These are phyloP conservation scores for Schizothecium vesticola DNA, from an alignment of 495 filamentous ascomycete genomes.

Conservation along the genomic window DNA sequence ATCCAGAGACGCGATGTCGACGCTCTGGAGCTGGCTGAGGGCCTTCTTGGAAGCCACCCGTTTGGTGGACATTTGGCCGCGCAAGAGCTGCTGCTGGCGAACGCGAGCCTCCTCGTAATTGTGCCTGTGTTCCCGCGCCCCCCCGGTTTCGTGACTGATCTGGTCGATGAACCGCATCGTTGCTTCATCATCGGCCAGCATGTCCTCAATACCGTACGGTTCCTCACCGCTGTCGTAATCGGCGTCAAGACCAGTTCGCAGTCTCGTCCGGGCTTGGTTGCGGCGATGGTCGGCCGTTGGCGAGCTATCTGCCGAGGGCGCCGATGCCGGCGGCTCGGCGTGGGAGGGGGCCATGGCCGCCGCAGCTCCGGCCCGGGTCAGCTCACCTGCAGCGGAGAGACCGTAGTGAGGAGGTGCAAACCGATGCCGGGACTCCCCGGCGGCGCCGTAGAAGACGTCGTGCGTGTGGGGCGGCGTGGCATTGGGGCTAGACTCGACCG, in stretches of 20 bases:
- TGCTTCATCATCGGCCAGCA: conserved; percentile 21
- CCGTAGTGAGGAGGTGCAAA: background rate
- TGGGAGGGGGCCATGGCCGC: background rate
- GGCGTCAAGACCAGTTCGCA: conserved; percentile 1
- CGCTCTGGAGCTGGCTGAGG: conserved; percentile 39
- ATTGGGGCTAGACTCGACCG: conserved; percentile 15
- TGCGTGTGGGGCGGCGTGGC: background rate
- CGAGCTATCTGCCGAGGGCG: background rate
- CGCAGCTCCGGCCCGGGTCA: background rate
- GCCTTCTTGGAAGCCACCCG: conserved; percentile 43
- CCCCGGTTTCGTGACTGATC: conserved; percentile 1
- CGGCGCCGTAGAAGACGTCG: background rate
- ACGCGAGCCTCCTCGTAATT: conserved; percentile 26
- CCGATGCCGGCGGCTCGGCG: background rate
- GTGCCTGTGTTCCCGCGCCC: background rate
- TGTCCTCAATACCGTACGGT: conserved; percentile 2
- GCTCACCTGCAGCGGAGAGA: background rate
- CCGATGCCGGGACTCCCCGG: background rate
- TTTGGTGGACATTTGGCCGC: conserved; percentile 36
- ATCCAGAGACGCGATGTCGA: conserved; percentile 37
- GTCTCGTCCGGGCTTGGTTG: background rate
- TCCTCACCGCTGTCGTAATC: conserved; percentile 29
- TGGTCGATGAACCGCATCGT: conserved; percentile 20
- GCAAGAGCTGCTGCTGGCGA: conserved; percentile 33
- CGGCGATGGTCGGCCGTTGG: conserved; percentile 11